These are phyloP conservation scores for Thelephora ganbajun DNA, from an alignment of 768 basidiomycete species.

Conservation along the genomic window DNA sequence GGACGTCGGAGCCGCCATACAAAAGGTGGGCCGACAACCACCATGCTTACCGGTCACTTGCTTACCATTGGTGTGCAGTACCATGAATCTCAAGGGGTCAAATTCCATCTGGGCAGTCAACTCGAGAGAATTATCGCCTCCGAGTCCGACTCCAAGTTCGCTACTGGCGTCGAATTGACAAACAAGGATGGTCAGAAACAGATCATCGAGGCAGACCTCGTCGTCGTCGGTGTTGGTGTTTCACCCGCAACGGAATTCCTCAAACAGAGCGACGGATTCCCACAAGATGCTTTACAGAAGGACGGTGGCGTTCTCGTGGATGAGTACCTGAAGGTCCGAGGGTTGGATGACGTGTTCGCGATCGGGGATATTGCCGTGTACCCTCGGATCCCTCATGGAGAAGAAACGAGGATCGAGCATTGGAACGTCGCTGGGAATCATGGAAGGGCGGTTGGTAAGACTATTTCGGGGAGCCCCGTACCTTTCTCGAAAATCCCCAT, in stretches of 20 bases:
- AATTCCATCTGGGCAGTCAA: slow-evolving; percentile 66
- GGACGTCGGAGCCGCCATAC: slow-evolving; percentile 62
- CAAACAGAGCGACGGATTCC: slow-evolving; percentile 47
- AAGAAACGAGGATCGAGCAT: slow-evolving; percentile 61
- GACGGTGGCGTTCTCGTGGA: slow-evolving; percentile 73
- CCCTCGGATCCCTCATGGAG: slow-evolving; percentile 42
- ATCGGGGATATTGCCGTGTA: slow-evolving; percentile 78
- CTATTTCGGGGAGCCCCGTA: slow-evolving; percentile 48
- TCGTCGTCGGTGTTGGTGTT: slow-evolving; percentile 83
- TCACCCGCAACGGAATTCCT: slow-evolving; percentile 71
- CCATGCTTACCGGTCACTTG: neutral
- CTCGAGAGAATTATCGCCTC: slow-evolving; percentile 43
- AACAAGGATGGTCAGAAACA: slow-evolving; percentile 49
- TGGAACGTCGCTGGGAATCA: slow-evolving; percentile 91
- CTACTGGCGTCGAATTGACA: slow-evolving; percentile 13
- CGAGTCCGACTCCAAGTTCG: slow-evolving; percentile 9
- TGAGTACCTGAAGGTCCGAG: slow-evolving; percentile 49
- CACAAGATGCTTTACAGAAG: slow-evolving; percentile 38
- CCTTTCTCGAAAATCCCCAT: slow-evolving; percentile 72
- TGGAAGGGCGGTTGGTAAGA: slow-evolving; percentile 71
- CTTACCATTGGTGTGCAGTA: slow-evolving; percentile 26
- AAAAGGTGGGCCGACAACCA: slow-evolving; percentile 36
- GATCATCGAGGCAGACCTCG: slow-evolving; percentile 56
- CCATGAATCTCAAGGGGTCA: slow-evolving; percentile 71
- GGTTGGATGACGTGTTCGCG: slow-evolving; percentile 44